Evolutionary conservation across 2,329 filamentous ascomycete genomes (phyloP), one percentile per base, ranked within the genome.

Genomic region (Calonectria naviculata): DNA sequence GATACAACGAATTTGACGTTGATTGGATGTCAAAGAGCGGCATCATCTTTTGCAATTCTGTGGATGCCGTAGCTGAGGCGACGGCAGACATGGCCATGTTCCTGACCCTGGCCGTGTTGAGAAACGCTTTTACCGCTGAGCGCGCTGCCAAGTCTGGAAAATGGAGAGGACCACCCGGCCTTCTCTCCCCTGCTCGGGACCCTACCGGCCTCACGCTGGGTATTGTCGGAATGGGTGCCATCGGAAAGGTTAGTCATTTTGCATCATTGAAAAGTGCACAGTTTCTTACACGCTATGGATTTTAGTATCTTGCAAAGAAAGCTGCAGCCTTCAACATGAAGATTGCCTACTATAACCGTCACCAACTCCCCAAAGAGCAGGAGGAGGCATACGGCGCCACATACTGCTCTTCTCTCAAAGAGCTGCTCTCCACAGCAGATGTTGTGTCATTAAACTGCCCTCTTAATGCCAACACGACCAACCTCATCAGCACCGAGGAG

Each of bases 11-110:
- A 72, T 85, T 87, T 67, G 82, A 85, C 54, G 81, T 87, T 2
- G 76, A 83, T 7, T 85, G 82, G 81, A 83, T 86, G 80, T 82
- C 83, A 0, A 65, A 72, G n/a, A 74, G 81, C n/a, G 82, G 81
- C 24, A 83, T 90, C 64, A 86, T 83, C 74, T 90, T 90, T 76
- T 90, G 88, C 79, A 90, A 88, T 71, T 84, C 85, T 0, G 81
- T 86, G 2, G 84, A 90, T 72, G 88, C 87, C 0, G 87, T 87
- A 8, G 85, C 87, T 0, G 85, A 90, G 68, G 86, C 87, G 0
- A 87, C 85, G 0, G 85, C 85, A 1, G 85, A 87, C 49, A 86
- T 87, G 82, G 85, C 86, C 56, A 74, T 81, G 12, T 80, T 81
- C 42, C 67, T 82, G 5, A 76, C 66, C 0, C 66, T 81, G 17